Base-by-base conservation (phyloP, 345 rosid genomes). In the Ailanthus altissimus region DNA sequence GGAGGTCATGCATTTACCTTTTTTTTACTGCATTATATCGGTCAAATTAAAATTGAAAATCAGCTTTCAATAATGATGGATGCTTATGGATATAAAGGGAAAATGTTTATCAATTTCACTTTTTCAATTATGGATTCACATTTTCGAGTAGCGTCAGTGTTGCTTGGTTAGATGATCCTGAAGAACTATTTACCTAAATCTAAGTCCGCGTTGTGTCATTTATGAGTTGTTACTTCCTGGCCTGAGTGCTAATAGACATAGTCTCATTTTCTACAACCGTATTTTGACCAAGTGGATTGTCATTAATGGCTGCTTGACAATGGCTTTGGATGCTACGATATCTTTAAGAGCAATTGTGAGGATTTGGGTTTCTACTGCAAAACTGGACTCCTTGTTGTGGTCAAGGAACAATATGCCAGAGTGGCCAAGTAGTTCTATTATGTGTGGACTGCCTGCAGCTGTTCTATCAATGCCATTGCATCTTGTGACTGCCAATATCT, bases 311-410 rank as follows among this genome's bases (percentile, higher is more conserved):
- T 96, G 57, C 93, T 92, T 14, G 92, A 90, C 18, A 90, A 93
- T 63, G 99, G 99, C 0, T 92, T 91, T 46, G 98, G 99, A 16
- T 89, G 94, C 86, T 92, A 92, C 62, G 92, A 85, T 32, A 86
- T 86, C 54, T 91, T 92, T 83, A 92, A 92, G 82, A 93, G 92
- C 84, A 93, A 89, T 82, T 88, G 97, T 32, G 97, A 93, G 82
- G 93, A 96, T 68, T 91, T 92, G 8, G 85, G 97, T 0, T 87
- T 92, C 54, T 92, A 96, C 75, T 96, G 97, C 85, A 93, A 91
- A 81, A 93, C 97, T 0, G 97, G 97, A 15, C 84, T 92, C 32
- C 88, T 93, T 13, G 90, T 93, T 60, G 67, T 90, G 51, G 86
- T 28, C 87, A 89, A 74, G 78, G 83, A 61, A 80, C 89, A 59